Base-by-base conservation (phyloP, 179 eudicot genomes). In the Silene vulgaris region DNA sequence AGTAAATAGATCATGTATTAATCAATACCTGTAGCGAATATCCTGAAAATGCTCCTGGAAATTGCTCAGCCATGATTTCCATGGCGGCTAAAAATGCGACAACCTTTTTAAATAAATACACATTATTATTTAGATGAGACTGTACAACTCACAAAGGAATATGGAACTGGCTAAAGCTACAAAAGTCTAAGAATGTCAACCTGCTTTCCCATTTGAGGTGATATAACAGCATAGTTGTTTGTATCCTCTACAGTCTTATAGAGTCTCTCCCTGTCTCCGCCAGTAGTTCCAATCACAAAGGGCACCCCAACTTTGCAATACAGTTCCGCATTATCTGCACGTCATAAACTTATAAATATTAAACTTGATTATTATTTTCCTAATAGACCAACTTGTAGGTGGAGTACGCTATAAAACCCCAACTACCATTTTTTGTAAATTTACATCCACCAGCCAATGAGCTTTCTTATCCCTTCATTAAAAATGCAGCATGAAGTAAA, bases 181-280 rank as follows among this genome's bases (percentile, higher is more conserved):
- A 69, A 37, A 69, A 62, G 13, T 37, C 29, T 23, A 76, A 56
- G n/a, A 56, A 28, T 28, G 20, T 14, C 68, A 68, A 90, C 97
- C 92, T 93, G 97, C 85, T 93, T 93, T 80, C 98, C 98, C 98
- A 93, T 93, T 85, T 93, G 98, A 16, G 98, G 98, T 29, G 97
- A 91, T 82, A 93, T 91, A 69, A 91, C 96, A 67, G 98, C 97
- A 89, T 91, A 93, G 26, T 79, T 80, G 13, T 88, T 89, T 1
- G 98, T 85, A 75, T 87, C 93, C 35, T 79, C 82, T 2, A 90
- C 98, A 78, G 91, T 88, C 80, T 89, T 91, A 72, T 84, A 81
- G 67, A 93, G 86, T 63, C 67, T 89, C 74, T 88, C 96, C 84
- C 97, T 87, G 77, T 93, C 96, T 78, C 98, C 98, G 74, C 98